Evolutionary conservation across 345 rosid species (phyloP), one percentile per base, ranked within the genome.

Genomic region (Erodium maritimum): DNA sequence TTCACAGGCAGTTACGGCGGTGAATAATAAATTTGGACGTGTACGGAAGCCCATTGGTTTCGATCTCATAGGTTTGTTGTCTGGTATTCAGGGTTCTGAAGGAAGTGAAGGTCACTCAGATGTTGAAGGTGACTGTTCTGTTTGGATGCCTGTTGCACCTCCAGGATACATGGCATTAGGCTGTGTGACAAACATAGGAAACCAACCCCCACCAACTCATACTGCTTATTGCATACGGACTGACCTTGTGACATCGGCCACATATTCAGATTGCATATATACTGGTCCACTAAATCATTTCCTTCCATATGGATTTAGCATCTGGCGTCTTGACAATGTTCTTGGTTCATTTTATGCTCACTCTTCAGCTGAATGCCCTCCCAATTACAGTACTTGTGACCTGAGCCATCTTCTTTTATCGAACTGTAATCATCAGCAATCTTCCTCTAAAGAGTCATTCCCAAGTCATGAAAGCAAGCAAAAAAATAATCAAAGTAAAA

Each of bases 61-160:
- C 74, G 65, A 77, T 60, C 76, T 87, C 55, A 71, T 93, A 69
- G 87, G 90, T 62, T 72, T 56, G 58, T 75, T 88, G 54, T 84
- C 95, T 73, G 73, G 64, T 64, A 69, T 79, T 69, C 87, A 73
- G 69, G 86, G 80, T 68, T 71, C 59, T 58, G 77, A 58, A 56
- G 71, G 58, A 73, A 64, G 23, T 56, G 81, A 72, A 69, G 67
- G 56, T 34, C 67, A 61, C 17, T 14, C 76, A 57, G 75, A 54
- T 69, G 59, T 66, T 57, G 82, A 65, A 63, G 64, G 33, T 56
- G 91, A 78, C 25, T 93, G 99, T 77, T 89, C 90, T 68, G 82
- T 93, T 60, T 93, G 99, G 99, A 67, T 87, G 87, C 99, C 99
- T 56, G 69, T 93, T 71, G 88, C 99, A 4, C 99, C 99, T 50